Percentiles rank a stretch among this genome's conserved stretches.
These are phyloP conservation scores for Alternaria triticimaculans DNA, from an alignment of 2,329 filamentous ascomycete genomes.

Conservation along the genomic window DNA sequence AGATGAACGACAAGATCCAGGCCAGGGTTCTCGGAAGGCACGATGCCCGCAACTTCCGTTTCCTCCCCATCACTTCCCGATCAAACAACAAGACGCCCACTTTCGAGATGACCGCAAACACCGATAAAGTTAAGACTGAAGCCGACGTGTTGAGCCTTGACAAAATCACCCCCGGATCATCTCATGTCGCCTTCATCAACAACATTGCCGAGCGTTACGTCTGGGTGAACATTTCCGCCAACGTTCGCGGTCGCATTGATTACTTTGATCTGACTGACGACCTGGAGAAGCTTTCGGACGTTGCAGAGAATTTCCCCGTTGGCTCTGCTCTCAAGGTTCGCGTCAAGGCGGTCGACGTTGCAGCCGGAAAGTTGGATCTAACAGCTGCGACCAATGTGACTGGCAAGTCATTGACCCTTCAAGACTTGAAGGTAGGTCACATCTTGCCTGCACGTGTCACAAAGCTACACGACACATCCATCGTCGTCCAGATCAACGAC, in stretches of 20 bases:
- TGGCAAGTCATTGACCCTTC: constrained; percentile 68
- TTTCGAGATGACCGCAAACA: constrained; percentile 86
- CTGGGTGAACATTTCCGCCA: constrained; percentile 91
- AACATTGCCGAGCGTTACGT: constrained; percentile 80
- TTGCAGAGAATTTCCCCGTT: constrained; percentile 81
- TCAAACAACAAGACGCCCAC: constrained; percentile 74
- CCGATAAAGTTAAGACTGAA: constrained; percentile 60
- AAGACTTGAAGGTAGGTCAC: constrained; percentile 77
- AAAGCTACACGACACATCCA: constrained; percentile 81
- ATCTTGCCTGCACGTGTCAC: constrained; percentile 84
- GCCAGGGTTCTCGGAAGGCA: constrained; percentile 87
- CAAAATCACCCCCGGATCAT: constrained; percentile 73
- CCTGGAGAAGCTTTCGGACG: constrained; percentile 75
- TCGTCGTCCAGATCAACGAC: constrained; percentile 86
- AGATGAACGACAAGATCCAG: constrained; percentile 71
- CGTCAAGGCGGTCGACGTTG: constrained; percentile 75
- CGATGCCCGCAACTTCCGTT: constrained; percentile 87
- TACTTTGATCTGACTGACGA: constrained; percentile 88
- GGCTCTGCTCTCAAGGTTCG: constrained; percentile 86
- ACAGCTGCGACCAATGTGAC: constrained; percentile 71
- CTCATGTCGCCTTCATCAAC: constrained; percentile 86
- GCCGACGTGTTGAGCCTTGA: constrained; percentile 72
- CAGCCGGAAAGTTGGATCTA: constrained; percentile 80
- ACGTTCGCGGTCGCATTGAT: constrained; percentile 82
- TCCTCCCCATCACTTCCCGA: constrained; percentile 88